Evolutionary conservation across 805 yeast species (phyloP), one percentile per base, ranked within the genome.

Genomic region (Ogataea populi-albae): DNA sequence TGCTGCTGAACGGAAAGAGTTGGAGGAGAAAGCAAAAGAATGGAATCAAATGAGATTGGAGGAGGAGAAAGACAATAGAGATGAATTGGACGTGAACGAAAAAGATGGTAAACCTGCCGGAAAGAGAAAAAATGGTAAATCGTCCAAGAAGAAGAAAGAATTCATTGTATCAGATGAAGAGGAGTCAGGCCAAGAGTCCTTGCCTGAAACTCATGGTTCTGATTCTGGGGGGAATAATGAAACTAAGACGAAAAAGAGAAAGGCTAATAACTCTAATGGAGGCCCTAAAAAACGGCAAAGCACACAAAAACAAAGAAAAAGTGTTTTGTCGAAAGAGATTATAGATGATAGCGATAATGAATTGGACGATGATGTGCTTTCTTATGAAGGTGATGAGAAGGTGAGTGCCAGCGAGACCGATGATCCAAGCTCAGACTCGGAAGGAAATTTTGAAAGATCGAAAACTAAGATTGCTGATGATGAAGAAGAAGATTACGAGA

Each of bases 21-120:
- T 77, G 23, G 80, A 75, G 51, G 79, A 75, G 43, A 75, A 75
- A 43, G 78, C 81, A 14, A 64, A 64, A 39, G 75, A 77, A 49
- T 66, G 79, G 67, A 77, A 77, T 37, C 71, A 61, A 43, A 34
- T 54, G 38, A 55, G 64, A 43, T 38, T 59, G 19, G 62, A 62
- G 34, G 58, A 55, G 33, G 62, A 50, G 17, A 62, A 58, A 27
- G 66, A 64, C 41, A 59, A 54, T 29, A 58, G 55, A 33, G 61
- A 58, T 32, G 54, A 58, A 7, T 37, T 61, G 8, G 65, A 60
- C 31, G 57, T 49, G n/a, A 60, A 49, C 22, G 64, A 50, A 3
- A 66, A 55, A 6, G 62, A 48, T 18, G 60, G 43, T n/a, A 60
- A 40, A 18, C 56, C 51, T 48, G 47, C 40, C 48, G 52, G 32